Base-by-base conservation (phyloP, 768 basidiomycete species). In the Auricularia sp. region DNA sequence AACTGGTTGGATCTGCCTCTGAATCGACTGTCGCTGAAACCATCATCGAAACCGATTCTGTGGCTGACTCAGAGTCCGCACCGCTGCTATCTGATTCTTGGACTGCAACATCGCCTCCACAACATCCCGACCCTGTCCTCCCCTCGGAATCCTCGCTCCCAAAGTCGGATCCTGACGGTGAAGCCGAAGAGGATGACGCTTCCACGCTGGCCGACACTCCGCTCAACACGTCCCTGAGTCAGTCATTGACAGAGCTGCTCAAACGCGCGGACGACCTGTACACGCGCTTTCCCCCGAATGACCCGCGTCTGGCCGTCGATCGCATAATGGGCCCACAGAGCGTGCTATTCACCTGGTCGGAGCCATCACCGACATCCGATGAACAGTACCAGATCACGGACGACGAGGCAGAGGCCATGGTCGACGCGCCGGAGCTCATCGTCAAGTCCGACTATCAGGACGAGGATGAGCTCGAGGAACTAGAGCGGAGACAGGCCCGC, bases 291-390 rank as follows among this genome's bases (percentile, higher is more conserved):
- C 88, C 89, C 3, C 87, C 88, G 2, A 76, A 79, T 1, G 80
- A 87, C 62, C 80, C 85, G 10, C 76, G 72, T 0, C 75, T 92
- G 12, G 71, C 67, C 3, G 75, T 90, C 16, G 74, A 80, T 5
- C 75, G 77, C 35, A 88, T 88, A 60, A 84, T 93, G 81, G 91
- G 91, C 8, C 88, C 87, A 1, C 85, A 88, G 69, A 91, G 88
- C 69, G 87, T 83, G 43, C 77, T 90, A 61, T 83, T 80, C 71
- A 91, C 91, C 8, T 93, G 90, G 90, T 82, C 80, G 18, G 82
- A 85, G 68, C 61, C 72, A 75, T 34, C 68, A 71, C 2, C 61
- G 72, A 0, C 72, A 61, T 43, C 61, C 18, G 42, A 64, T 2
- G 51, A 64, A 29, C 42, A 23, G 33, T 7, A 21, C n/a, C 10